Conservation (phyloP, 192 early-diverging fungal genomes). For the Coemansia sp. region DNA sequence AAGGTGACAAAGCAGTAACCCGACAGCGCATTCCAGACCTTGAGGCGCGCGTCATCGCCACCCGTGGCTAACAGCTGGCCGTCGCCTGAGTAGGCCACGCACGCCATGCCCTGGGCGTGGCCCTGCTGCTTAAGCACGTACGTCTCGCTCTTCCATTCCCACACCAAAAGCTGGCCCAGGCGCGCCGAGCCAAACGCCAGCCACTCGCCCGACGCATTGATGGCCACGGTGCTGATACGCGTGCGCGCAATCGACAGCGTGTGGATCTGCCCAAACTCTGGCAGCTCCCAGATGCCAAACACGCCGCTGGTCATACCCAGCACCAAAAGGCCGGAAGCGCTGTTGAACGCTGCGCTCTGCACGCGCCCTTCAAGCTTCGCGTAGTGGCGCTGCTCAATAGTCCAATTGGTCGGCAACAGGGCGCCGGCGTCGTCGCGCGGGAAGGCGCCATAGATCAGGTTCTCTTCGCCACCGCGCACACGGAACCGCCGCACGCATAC, state of each 20-base stretch:
- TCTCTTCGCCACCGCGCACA: slow-evolving; percentile 51
- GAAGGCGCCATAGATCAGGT: slow-evolving; percentile 58
- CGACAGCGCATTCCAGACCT: slow-evolving; percentile 94
- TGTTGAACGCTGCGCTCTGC: slow-evolving; percentile 73
- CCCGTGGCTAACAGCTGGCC: slow-evolving; percentile 94
- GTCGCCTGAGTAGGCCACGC: slow-evolving; percentile 83
- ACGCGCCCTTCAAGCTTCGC: slow-evolving; percentile 80
- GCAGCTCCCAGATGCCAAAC: slow-evolving; percentile 98
- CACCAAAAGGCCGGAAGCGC: slow-evolving; percentile 66
- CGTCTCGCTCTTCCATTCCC: slow-evolving; percentile 99
- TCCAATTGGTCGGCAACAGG: slow-evolving; percentile 37
- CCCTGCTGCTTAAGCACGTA: slow-evolving; percentile 99
- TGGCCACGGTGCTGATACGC: slow-evolving; percentile 81
- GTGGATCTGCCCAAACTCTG: slow-evolving; percentile 91
- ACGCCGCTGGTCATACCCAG: slow-evolving; percentile 91
- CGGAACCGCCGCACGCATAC: slow-evolving; percentile 73
- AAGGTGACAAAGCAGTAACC: slow-evolving; percentile 99
- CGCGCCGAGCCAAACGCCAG: slow-evolving; percentile 89
- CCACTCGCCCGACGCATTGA: slow-evolving; percentile 95
- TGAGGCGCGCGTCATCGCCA: slow-evolving; percentile 95
- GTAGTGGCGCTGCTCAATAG: slow-evolving; percentile 63
- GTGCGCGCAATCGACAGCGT: slow-evolving; percentile 94
- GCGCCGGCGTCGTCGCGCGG: slow-evolving; percentile 49
- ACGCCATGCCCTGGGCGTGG: slow-evolving; percentile 92
- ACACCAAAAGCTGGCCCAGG: slow-evolving; percentile 94